These are phyloP conservation scores for Terfezia boudieri DNA, from an alignment of 495 filamentous ascomycete genomes.

Conservation along the genomic window DNA sequence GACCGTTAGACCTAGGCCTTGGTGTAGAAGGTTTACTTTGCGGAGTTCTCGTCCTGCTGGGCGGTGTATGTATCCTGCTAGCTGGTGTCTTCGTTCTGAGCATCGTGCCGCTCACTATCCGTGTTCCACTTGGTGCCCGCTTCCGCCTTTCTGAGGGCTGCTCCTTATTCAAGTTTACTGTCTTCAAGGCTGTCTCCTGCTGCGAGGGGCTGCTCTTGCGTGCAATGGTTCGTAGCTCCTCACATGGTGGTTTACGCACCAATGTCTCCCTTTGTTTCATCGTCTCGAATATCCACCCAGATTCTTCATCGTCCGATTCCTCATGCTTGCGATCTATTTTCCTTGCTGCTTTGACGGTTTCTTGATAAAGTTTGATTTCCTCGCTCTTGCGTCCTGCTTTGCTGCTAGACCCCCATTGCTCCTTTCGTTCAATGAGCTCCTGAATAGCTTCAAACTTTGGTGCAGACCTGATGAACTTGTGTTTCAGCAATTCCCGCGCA, in stretches of 20 bases:
- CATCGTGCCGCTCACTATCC: neutral
- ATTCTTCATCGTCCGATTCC: neutral
- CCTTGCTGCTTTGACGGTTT: slow-evolving; percentile 2
- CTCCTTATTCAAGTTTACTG: neutral
- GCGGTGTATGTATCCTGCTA: too few relatives aligned
- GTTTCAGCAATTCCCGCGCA: slow-evolving; percentile 68
- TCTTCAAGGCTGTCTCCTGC: neutral
- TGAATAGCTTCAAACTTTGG: slow-evolving; percentile 80
- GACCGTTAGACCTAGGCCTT: neutral
- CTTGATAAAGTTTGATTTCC: slow-evolving; percentile 17
- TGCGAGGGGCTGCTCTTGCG: neutral
- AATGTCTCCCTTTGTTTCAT: neutral
- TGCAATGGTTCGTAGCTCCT: neutral
- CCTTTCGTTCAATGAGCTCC: slow-evolving; percentile 75
- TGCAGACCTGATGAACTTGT: slow-evolving; percentile 70
- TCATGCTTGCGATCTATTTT: neutral
- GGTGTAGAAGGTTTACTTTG: too few relatives aligned
- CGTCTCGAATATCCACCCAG: neutral
- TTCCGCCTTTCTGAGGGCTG: neutral
- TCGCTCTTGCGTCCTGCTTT: slow-evolving; percentile 12
- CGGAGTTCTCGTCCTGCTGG: too few relatives aligned
- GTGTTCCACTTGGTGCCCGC: neutral
- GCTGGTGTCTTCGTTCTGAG: neutral
- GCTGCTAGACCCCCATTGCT: slow-evolving; percentile 58
- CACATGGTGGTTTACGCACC: neutral